These are phyloP conservation scores for Auricularia sp. DNA, from an alignment of 768 basidiomycete species.

Conservation along the genomic window DNA sequence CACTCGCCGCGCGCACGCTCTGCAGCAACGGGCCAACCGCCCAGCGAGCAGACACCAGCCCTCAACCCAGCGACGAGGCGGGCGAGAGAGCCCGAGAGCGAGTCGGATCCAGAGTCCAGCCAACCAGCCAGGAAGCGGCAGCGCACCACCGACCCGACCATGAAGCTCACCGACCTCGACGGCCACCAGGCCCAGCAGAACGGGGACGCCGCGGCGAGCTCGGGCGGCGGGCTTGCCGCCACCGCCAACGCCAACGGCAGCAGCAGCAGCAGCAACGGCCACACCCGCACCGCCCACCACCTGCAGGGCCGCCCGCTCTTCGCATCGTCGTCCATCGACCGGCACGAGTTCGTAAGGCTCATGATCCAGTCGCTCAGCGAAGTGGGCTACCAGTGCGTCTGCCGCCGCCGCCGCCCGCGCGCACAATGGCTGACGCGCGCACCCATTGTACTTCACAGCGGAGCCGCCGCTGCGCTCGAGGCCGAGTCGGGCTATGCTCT, in stretches of 20 bases:
- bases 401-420: neutral
- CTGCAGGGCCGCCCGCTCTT: conserved; percentile 1
- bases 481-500: conserved; percentile 87
- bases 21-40: neutral
- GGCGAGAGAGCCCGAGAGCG: neutral
- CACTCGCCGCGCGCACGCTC: neutral
- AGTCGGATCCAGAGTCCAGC: neutral
- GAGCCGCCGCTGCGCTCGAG: conserved; percentile 81
- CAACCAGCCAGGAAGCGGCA: neutral
- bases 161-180: neutral
- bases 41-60: neutral
- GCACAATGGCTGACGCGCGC: conserved; percentile 42
- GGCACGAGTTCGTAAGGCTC: conserved; percentile 85
- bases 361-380: conserved; percentile 84
- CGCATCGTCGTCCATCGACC: conserved; percentile 34
- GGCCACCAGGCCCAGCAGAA: neutral
- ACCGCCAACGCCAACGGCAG: conserved; percentile 32
- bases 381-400: conserved; percentile 53
- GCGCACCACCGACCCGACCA: neutral
- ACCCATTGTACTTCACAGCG: conserved; percentile 34
- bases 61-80: neutral
- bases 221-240: conserved; percentile 13
- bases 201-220: neutral
- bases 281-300: conserved; percentile 45
- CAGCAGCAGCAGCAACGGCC: conserved; percentile 48